Evolutionary conservation across 768 basidiomycete species (phyloP).

Genomic region (Coprinopsis sp.): DNA sequence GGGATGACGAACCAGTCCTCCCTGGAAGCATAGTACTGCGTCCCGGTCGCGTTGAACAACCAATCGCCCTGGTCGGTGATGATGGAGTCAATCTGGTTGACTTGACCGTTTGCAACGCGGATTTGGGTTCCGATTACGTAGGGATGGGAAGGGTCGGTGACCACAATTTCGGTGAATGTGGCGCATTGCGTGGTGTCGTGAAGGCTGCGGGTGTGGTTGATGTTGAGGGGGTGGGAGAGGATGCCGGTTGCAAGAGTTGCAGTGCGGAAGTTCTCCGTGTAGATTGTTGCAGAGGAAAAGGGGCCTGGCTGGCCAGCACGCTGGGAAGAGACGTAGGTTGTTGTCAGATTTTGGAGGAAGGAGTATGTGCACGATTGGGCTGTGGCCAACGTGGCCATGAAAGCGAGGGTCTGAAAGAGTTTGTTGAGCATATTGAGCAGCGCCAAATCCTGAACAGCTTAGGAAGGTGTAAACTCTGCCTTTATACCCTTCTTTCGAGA

Average conservation of each 20-base stretch:
- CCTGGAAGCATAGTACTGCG: neutral
- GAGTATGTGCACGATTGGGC: conserved; percentile 7
- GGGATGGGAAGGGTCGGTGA: conserved; percentile 1
- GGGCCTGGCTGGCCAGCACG: neutral
- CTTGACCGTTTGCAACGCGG: neutral
- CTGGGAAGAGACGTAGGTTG: neutral
- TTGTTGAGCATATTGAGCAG: no score
- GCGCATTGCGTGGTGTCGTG: conserved; percentile 6
- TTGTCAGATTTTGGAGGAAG: conserved; percentile 3
- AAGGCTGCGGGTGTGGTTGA: neutral
- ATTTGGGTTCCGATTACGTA: conserved; percentile 9
- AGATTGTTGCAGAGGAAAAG: neutral
- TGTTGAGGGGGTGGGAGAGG: neutral
- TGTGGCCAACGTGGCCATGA: neutral
- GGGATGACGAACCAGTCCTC: conserved; percentile 8
- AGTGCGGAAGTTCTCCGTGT: conserved; percentile 6
- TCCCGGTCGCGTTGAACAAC: conserved; percentile 9
- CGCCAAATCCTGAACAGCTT: no score
- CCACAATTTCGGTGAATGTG: conserved; percentile 5
- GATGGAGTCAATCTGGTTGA: conserved; percentile 1
- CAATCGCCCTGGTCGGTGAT: conserved; percentile 5
- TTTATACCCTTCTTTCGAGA: no score
- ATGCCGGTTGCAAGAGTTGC: neutral
- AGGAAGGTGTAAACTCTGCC: no score
- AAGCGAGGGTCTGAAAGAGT: no score